Evolutionary conservation across 1,284 basidiomycete genomes (phyloP).

Genomic region (Ustanciosporium gigantosporum): DNA sequence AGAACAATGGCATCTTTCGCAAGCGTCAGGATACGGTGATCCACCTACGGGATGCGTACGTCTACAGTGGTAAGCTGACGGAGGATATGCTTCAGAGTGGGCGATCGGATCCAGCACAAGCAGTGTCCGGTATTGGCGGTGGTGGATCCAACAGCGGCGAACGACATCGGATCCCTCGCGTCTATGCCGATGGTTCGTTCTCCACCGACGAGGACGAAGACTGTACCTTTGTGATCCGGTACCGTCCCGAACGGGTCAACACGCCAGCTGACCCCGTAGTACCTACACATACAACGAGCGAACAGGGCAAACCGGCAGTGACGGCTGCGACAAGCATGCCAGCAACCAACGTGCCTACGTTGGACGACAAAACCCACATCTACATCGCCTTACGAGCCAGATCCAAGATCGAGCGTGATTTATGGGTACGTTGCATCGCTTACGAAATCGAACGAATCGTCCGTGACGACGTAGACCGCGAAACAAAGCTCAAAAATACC

Average conservation of each 20-base stretch:
- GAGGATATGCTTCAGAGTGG: slow-evolving; percentile 44
- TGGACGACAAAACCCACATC: slow-evolving; percentile 69
- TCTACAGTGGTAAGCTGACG: slow-evolving; percentile 55
- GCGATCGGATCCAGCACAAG: slow-evolving; percentile 40
- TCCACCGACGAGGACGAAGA: slow-evolving; percentile 57
- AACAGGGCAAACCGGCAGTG: neutral
- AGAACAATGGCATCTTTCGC: slow-evolving; percentile 59
- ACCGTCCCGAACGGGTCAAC: slow-evolving; percentile 42
- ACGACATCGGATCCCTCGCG: slow-evolving; percentile 46
- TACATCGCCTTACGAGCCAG: slow-evolving; percentile 73
- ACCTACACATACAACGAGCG: slow-evolving; percentile 1
- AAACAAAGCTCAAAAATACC: slow-evolving; percentile 49
- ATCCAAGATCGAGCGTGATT: slow-evolving; percentile 77
- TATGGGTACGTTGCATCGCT: slow-evolving; percentile 84
- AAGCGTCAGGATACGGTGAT: slow-evolving; percentile 52
- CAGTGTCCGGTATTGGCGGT: slow-evolving; percentile 24
- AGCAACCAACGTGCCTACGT: slow-evolving; percentile 63
- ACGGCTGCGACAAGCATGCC: slow-evolving; percentile 1
- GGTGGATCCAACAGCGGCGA: slow-evolving; percentile 41
- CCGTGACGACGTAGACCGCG: slow-evolving; percentile 54
- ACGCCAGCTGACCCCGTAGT: slow-evolving; percentile 26
- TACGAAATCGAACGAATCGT: slow-evolving; percentile 76
- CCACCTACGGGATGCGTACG: slow-evolving; percentile 56
- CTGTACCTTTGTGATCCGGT: slow-evolving; percentile 58
- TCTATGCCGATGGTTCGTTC: slow-evolving; percentile 54